Evolutionary conservation across 805 yeast genomes (phyloP).

Genomic region (Starmerella powellii): DNA sequence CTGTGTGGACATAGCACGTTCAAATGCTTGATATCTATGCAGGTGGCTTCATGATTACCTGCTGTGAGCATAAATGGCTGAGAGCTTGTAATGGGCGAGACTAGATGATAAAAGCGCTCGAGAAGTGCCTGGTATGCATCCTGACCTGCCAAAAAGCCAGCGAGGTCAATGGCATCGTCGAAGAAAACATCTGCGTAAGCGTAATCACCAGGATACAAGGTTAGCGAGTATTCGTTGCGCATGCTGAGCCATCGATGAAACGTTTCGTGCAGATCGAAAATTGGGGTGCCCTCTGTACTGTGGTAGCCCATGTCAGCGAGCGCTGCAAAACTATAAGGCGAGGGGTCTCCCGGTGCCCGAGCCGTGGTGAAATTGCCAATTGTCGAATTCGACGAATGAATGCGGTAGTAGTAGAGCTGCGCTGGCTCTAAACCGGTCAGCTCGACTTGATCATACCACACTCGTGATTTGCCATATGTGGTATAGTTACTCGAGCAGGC

Average conservation of each 20-base stretch:
- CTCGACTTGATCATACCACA: slow-evolving; percentile 5
- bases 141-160: background rate
- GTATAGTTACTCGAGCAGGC: background rate
- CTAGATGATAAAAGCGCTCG: slow-evolving; percentile 5
- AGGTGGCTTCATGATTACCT: slow-evolving; percentile 10
- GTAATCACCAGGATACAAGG: slow-evolving; percentile 6
- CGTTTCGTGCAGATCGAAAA: slow-evolving; percentile 2
- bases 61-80: slow-evolving; percentile 2
- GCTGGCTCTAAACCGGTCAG: slow-evolving; percentile 4
- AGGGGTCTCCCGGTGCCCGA: slow-evolving; percentile 1
- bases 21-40: background rate
- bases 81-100: slow-evolving; percentile 1
- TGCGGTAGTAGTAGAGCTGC: slow-evolving; percentile 2
- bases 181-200: slow-evolving; percentile 6
- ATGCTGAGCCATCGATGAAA: background rate
- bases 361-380: background rate
- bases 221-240: slow-evolving; percentile 4
- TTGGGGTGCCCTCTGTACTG: slow-evolving; percentile 3
- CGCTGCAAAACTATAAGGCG: slow-evolving; percentile 6
- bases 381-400: slow-evolving; percentile 4
- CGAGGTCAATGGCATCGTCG: background rate
- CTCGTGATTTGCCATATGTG: slow-evolving; percentile 5
- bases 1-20: slow-evolving; percentile 5
- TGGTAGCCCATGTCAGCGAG: slow-evolving; percentile 10
- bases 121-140: slow-evolving; percentile 3